These are phyloP conservation scores for Casuarina glauca DNA, from an alignment of 306 rosid genomes.

Conservation along the genomic window DNA sequence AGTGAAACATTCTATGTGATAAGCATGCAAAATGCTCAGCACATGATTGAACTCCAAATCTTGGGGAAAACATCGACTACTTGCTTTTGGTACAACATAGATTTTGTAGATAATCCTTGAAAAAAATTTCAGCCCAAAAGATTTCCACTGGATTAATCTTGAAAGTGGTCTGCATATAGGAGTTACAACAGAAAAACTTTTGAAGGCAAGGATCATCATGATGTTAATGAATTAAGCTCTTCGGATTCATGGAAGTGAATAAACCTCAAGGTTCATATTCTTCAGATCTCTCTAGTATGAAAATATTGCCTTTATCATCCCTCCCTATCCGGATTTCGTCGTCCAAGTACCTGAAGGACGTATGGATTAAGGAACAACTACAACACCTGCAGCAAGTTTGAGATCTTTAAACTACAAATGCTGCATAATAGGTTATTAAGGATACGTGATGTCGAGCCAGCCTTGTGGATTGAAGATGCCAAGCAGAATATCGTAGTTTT, in stretches of 20 bases:
- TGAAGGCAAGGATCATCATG: background rate
- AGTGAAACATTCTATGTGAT: background rate
- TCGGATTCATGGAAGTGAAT: background rate
- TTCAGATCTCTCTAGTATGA: conserved; percentile 63
- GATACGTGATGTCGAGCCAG: conserved; percentile 97
- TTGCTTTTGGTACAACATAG: background rate
- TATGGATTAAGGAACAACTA: conserved; percentile 39
- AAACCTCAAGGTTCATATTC: conserved; percentile 18
- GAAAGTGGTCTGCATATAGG: background rate
- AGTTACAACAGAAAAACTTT: background rate
- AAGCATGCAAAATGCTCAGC: background rate
- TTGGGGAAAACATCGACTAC: background rate
- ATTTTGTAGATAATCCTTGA: background rate
- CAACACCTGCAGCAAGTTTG: background rate
- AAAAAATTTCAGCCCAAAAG: background rate
- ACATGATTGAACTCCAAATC: background rate
- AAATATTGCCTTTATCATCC: conserved; percentile 77
- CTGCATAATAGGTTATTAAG: conserved; percentile 24
- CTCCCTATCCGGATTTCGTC: conserved; percentile 76
- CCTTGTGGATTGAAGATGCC: conserved; percentile 90
- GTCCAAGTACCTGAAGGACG: conserved; percentile 62
- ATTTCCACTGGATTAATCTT: background rate
- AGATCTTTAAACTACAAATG: background rate
- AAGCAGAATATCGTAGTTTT: conserved; percentile 72
- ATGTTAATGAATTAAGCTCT: background rate